Conservation (phyloP, 164 flowering plant species). For the Stephania cephalantha region DNA sequence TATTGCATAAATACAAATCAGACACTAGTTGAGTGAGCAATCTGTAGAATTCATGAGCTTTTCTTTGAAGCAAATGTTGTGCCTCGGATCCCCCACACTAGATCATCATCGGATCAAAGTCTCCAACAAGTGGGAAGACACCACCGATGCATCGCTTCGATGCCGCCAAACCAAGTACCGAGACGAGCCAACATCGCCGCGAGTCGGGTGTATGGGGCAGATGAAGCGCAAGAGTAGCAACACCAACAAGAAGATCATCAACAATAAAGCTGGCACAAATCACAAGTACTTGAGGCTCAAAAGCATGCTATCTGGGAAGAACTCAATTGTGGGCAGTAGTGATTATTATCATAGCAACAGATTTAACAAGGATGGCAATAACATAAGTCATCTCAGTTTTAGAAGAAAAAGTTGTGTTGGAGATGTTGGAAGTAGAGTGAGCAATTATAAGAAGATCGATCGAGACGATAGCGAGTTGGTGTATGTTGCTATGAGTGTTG, state of each 20-base stretch:
- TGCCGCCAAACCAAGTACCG: no score
- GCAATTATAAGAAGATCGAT: background rate
- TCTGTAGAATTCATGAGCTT: no score
- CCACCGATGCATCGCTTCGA: no score
- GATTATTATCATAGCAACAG: background rate
- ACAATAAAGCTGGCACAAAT: background rate
- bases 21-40: no score
- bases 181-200: conserved; percentile 22
- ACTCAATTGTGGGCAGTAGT: background rate
- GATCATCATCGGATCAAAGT: background rate
- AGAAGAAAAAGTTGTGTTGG: no score
- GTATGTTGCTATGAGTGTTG: background rate
- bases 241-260: conserved; percentile 5
- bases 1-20: no score
- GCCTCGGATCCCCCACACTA: conserved; percentile 13
- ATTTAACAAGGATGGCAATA: background rate
- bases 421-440: background rate
- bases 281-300: conserved; percentile 20
- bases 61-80: conserved; percentile 9
- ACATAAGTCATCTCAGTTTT: background rate
- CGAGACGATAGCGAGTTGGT: background rate
- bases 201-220: conserved; percentile 30
- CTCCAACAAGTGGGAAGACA: background rate
- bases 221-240: conserved; percentile 10
- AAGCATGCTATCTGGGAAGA: conserved; percentile 22